Base-by-base conservation (phyloP, 2,329 filamentous ascomycete species). In the Arthrocladium fulminans region DNA sequence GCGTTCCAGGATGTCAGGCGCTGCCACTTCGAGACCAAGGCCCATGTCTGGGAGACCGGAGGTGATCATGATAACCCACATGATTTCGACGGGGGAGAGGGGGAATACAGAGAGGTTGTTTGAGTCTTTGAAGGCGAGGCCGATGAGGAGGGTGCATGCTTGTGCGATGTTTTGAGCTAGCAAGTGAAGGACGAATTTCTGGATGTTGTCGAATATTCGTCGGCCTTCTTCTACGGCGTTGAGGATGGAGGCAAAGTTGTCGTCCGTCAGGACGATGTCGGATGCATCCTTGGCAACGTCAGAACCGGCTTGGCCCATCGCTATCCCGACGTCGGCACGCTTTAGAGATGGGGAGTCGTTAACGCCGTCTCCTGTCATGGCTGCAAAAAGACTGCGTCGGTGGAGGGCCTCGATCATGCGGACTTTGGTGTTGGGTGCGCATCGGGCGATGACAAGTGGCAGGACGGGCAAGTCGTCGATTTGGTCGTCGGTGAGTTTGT, bases 1-100 rank as follows among this genome's bases (percentile, higher is more conserved):
- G 48, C 87, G 84, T 51, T 75, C 73, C 79, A 94, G 88, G 49
- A 94, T 81, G 59, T 89, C 84, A 2, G 77, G 74, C 0, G 83
- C 79, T 0, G 85, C 85, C 44, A 76, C 72, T 64, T 94, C 88
- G 40, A 88, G 81, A 7, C 88, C 87, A 0, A 94, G 79, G 19
- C 88, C 88, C 65, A 94, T 87, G 41, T 88, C 88, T 1, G 88
- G 85, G 65, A 92, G 83, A 19, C 83, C 86, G 20, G 85, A 90
- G 0, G 88, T 94, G 40, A 92, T 77, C 77, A 94, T 86, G 65
- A 94, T 94, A 62, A 94, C 86, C 88, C 87, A 94, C 49, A 94
- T 75, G 51, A 94, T 90, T 58, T 94, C 83, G 12, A 94, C 76
- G 2, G 88, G 87, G 1, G 85, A 83, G 25, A 94, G 76, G 2